Conservation (phyloP, 768 basidiomycete genomes). For the Paxillus rubicundulus region DNA sequence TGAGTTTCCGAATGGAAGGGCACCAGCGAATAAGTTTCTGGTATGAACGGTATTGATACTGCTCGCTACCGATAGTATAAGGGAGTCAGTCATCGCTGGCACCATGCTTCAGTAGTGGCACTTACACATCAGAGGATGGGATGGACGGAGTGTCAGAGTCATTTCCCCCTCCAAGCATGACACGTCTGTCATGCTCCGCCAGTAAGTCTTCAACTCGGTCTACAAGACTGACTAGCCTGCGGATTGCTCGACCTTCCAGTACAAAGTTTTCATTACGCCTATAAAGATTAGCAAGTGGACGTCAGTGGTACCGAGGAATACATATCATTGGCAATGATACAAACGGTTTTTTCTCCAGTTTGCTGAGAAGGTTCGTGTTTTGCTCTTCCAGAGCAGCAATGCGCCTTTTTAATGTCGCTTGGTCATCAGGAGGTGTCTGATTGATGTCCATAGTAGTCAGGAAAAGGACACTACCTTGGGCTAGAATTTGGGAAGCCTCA, state of each 20-base stretch:
- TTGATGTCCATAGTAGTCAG: too few species aligned
- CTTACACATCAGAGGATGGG: too few species aligned
- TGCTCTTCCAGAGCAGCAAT: conserved; percentile 9
- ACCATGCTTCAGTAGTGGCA: too few species aligned
- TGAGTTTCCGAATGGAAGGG: neutral
- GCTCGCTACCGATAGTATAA: neutral
- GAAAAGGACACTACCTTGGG: neutral
- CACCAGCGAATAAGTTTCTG: conserved; percentile 9
- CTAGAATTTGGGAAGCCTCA: too few species aligned
- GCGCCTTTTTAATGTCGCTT: neutral
- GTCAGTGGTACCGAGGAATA: neutral
- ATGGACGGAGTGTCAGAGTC: neutral
- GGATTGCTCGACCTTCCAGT: conserved; percentile 5
- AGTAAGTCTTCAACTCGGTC: conserved; percentile 4
- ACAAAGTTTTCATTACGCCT: neutral
- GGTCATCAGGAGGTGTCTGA: neutral
- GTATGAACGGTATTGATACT: neutral
- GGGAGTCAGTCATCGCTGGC: neutral
- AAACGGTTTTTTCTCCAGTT: neutral
- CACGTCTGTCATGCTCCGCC: conserved; percentile 3
- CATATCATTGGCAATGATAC: neutral
- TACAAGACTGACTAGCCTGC: conserved; percentile 6
- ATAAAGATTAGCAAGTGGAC: neutral
- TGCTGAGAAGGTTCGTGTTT: neutral
- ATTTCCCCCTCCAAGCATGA: neutral